A percentile compares a stretch with the other conserved stretches of the same genome.
Conservation (phyloP, 257 asterid species). For the Rubia yunnanensis region DNA sequence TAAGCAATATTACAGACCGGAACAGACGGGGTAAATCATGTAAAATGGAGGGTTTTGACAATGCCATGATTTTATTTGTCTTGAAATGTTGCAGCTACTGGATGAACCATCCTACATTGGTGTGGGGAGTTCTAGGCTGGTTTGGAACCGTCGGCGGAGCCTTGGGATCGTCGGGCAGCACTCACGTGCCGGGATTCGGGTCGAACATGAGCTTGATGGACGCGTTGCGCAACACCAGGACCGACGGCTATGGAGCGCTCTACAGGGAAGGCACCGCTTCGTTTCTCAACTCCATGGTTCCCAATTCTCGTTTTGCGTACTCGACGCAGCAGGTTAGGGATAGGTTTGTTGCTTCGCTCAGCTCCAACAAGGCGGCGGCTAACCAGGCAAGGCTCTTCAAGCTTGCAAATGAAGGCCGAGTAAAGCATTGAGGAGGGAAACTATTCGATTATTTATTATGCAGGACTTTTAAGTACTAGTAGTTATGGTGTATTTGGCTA, state of each 20-base stretch:
- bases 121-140: conserved; percentile 38
- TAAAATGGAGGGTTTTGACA: too few relatives aligned
- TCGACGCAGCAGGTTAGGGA: conserved; percentile 63
- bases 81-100: conserved; percentile 29
- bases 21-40: too few relatives aligned
- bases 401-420: conserved; percentile 69
- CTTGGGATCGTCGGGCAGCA: not conserved
- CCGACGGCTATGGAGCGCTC: conserved; percentile 69
- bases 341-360: conserved; percentile 45
- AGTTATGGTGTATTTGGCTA: conserved; percentile 14
- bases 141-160: conserved; percentile 26
- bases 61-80: not conserved
- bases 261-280: conserved; percentile 95
- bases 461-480: not conserved
- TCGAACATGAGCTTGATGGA: conserved; percentile 46
- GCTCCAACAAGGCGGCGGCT: conserved; percentile 65
- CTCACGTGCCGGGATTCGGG: conserved; percentile 29
- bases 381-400: conserved; percentile 76
- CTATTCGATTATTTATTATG: not conserved
- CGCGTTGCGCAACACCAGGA: conserved; percentile 61
- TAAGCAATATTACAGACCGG: too few relatives aligned
- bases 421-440: conserved; percentile 22
- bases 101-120: conserved; percentile 31
- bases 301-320: conserved; percentile 52
- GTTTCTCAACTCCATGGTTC: conserved; percentile 73